phyloP scores from a whole-genome alignment of 805 yeast species.

The Metschnikowia similis region DNA sequence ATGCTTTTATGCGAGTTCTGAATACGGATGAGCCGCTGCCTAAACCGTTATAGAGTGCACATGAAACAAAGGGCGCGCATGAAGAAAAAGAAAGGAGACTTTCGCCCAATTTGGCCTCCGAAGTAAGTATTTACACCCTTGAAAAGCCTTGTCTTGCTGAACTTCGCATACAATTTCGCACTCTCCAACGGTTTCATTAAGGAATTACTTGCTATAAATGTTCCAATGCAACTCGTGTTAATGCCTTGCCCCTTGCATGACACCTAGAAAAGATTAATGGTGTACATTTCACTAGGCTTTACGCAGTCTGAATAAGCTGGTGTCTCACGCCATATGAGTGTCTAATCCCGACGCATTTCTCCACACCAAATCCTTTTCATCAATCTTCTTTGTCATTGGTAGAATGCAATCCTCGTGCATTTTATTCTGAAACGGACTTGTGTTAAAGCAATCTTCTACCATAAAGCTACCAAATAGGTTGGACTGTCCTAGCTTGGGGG shows the following conservation, averaged over 20 bases:
- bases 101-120: too few relatives aligned
- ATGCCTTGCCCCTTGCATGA: neutral
- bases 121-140: neutral
- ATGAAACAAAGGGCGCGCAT: neutral
- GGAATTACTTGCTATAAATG: neutral
- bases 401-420: constrained; percentile 7
- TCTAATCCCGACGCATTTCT: neutral
- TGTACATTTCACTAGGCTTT: neutral
- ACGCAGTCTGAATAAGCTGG: neutral
- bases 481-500: constrained; percentile 7
- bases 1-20: neutral
- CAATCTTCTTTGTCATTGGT: neutral
- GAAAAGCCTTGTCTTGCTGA: neutral
- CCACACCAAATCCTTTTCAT: neutral
- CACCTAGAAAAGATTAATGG: neutral
- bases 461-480: neutral
- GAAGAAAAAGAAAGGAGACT: neutral
- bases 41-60: neutral
- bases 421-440: constrained; percentile 12
- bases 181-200: neutral
- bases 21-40: neutral
- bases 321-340: neutral
- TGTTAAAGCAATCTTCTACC: constrained; percentile 5
- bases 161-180: neutral
- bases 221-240: neutral